A percentile compares a stretch with the other conserved stretches of the same genome.
Evolutionary conservation across 2,329 filamentous ascomycete genomes (phyloP).

Genomic region (Diaporthe longicolla): DNA sequence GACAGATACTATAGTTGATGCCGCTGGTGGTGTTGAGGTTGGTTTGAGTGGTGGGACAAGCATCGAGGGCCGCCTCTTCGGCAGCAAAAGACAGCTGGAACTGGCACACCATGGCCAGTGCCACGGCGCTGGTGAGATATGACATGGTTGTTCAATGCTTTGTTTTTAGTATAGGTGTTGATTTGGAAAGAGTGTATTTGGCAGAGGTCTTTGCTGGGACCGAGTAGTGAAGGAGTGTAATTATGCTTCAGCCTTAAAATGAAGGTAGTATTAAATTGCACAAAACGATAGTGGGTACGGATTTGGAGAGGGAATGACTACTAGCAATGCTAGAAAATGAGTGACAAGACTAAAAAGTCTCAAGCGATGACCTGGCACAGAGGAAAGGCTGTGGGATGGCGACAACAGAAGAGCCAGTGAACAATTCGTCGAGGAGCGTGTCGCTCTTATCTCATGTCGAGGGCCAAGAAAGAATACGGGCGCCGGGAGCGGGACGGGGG

Average conservation of each 20-base stretch:
- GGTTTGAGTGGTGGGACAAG: background rate
- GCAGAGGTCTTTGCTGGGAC: fast-evolving
- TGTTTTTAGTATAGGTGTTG: background rate
- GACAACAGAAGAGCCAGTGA: background rate
- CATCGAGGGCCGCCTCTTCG: background rate
- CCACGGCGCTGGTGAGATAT: background rate
- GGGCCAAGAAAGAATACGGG: constrained; percentile 18
- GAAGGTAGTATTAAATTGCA: background rate
- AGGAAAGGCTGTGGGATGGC: background rate
- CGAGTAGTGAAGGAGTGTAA: background rate
- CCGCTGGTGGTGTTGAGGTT: background rate
- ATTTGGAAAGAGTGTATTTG: background rate
- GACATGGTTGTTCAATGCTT: background rate
- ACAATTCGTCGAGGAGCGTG: no score
- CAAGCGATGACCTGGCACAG: background rate
- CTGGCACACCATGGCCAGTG: constrained; percentile 6
- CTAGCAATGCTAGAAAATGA: constrained; percentile 20
- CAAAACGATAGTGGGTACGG: background rate
- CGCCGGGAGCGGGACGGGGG: background rate
- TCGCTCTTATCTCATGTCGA: background rate
- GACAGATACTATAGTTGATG: constrained; percentile 5
- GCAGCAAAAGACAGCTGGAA: background rate
- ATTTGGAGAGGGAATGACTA: background rate
- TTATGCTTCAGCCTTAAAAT: background rate
- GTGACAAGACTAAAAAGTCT: background rate